Evolutionary conservation across 2,329 filamentous ascomycete genomes (phyloP).

Genomic region (Colletotrichum abscissum): DNA sequence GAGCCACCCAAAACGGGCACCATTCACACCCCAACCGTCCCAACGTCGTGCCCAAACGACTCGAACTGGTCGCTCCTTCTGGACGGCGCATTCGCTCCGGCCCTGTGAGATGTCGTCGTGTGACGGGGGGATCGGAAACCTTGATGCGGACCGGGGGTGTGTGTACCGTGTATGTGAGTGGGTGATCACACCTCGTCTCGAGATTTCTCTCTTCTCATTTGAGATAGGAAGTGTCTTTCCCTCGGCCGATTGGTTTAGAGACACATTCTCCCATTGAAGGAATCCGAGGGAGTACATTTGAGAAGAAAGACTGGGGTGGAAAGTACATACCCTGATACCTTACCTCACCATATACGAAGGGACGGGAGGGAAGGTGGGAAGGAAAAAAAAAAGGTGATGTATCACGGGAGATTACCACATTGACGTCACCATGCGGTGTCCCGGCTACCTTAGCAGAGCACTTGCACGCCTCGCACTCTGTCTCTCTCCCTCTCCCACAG

Average conservation of each 20-base stretch:
- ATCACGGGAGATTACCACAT: constrained; percentile 25
- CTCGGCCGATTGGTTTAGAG: background rate
- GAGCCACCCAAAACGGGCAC: constrained; percentile 9
- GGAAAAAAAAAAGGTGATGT: constrained; percentile 11
- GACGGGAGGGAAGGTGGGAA: background rate
- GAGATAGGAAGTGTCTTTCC: background rate
- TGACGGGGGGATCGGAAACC: background rate
- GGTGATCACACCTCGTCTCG: background rate
- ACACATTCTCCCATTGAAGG: background rate
- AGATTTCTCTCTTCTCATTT: background rate
- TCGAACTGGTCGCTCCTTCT: constrained; percentile 1
- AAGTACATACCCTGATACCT: background rate
- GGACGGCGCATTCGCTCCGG: constrained; percentile 11
- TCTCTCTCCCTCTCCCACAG: background rate
- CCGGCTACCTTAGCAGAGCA: constrained; percentile 13
- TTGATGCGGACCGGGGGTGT: background rate
- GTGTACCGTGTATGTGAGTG: background rate
- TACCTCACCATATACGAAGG: background rate
- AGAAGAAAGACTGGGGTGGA: background rate
- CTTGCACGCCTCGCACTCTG: constrained; percentile 1
- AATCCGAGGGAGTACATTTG: background rate
- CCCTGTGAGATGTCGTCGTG: background rate
- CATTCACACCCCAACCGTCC: background rate
- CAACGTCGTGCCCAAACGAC: background rate
- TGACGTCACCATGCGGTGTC: constrained; percentile 34